Base-by-base conservation (phyloP, 2,329 filamentous ascomycete genomes). In the Xylariales sp. region DNA sequence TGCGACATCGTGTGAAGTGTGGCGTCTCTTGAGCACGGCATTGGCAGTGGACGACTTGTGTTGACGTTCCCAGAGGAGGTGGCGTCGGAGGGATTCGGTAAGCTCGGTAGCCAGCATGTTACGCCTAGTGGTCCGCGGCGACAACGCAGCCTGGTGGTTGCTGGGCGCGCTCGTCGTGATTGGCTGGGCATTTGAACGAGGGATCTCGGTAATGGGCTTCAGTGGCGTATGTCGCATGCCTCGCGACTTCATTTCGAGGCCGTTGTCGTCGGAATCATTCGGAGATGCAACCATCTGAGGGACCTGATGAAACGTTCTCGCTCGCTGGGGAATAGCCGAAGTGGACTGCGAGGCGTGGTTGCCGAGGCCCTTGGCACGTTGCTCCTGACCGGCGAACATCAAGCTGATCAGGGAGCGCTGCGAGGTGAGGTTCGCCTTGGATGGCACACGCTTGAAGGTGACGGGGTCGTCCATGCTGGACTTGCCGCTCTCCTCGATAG, bases 21-120 rank as follows among this genome's bases (percentile, higher is more conserved):
- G 89, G 45, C 88, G 77, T 48, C 91, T 81, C 72, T 95, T 94
- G 44, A 95, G 74, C 41, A 91, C 87, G 1, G 90, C 88, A 49
- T 91, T 90, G 55, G 84, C 87, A 6, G 88, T 91, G 24, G 86
- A 85, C 45, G 88, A 88, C 75, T 93, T 95, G 59, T 97, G 91
- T 58, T 95, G 88, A 39, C 93, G 84, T 63, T 98, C 93, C 86
- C 88, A 95, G 12, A 97, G 77, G 12, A 98, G 81, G 55, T 96
- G 87, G 53, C 89, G 86, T 16, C 93, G 82, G 3, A 98, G 80
- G 16, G 88, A 95, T 61, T 95, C 89, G 3, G 91, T 96, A 41
- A 98, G 72, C 68, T 98, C 93, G 1, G 88, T 94, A 7, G 88
- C 85, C 43, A 98, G 76, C 93, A 98, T 98, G 64, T 96, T 94